phyloP scores from a whole-genome alignment of 2,329 filamentous ascomycete species.

The Claviceps citrina region DNA sequence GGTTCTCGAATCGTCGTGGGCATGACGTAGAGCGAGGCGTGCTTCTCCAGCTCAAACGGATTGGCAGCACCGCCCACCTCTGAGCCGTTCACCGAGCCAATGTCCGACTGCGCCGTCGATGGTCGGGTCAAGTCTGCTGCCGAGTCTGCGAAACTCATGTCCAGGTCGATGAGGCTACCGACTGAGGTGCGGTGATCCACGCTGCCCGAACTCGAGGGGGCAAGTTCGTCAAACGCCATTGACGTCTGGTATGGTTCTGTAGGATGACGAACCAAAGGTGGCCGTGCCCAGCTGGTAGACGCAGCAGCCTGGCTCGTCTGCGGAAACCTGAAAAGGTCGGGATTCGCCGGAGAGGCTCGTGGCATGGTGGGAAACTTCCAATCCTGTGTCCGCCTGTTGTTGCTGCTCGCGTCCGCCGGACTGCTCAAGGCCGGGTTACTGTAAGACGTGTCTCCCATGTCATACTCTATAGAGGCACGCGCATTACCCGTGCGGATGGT shows the following conservation, averaged over 20 bases:
- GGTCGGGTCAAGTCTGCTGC: slow-evolving; percentile 36
- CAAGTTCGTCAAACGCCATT: slow-evolving; percentile 26
- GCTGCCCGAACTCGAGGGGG: slow-evolving; percentile 18
- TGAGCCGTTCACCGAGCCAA: slow-evolving; percentile 38
- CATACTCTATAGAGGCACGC: slow-evolving; percentile 33
- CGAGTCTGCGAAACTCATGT: slow-evolving; percentile 38
- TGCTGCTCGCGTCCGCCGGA: slow-evolving; percentile 35
- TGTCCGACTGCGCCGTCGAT: slow-evolving; percentile 46
- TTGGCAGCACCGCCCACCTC: slow-evolving; percentile 37
- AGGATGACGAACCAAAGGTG: slow-evolving; percentile 32
- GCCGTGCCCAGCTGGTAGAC: slow-evolving; percentile 23
- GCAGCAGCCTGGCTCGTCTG: slow-evolving; percentile 21
- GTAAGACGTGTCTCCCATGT: slow-evolving; percentile 28
- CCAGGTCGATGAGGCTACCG: slow-evolving; percentile 36
- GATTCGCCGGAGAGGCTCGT: slow-evolving; percentile 34
- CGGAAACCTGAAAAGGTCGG: slow-evolving; percentile 36
- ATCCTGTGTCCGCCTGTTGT: slow-evolving; percentile 34
- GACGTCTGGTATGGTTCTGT: slow-evolving; percentile 34
- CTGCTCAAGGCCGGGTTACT: slow-evolving; percentile 41
- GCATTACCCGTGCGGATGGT: slow-evolving; percentile 39
- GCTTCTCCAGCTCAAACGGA: slow-evolving; percentile 49
- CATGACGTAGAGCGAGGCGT: slow-evolving; percentile 38
- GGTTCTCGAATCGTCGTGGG: slow-evolving; percentile 32
- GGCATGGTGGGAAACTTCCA: slow-evolving; percentile 44
- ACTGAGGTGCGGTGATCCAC: slow-evolving; percentile 27